Conservation (phyloP, 1,139 yeast genomes). For the Pichia inconspicua region DNA sequence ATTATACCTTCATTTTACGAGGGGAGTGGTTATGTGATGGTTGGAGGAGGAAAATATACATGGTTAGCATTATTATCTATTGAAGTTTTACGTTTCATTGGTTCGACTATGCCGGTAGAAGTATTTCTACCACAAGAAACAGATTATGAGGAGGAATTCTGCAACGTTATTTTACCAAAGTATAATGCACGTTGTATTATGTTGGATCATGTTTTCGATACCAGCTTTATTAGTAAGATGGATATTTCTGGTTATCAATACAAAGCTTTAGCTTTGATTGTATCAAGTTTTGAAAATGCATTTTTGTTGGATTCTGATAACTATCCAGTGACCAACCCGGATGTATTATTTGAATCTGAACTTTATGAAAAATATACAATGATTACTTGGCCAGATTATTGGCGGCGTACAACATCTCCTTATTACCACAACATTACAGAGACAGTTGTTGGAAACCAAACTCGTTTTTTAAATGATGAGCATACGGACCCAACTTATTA, state of each 20-base stretch:
- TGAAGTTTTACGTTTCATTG: constrained; percentile 43
- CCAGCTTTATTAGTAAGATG: constrained; percentile 25
- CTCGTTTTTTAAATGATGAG: constrained; percentile 23
- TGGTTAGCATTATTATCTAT: constrained; percentile 50
- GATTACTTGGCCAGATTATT: constrained; percentile 59
- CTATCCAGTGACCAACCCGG: constrained; percentile 43
- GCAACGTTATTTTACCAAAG: constrained; percentile 39
- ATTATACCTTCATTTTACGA: constrained; percentile 21
- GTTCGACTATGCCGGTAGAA: constrained; percentile 53
- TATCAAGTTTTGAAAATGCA: constrained; percentile 43
- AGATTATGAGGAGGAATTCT: constrained; percentile 43
- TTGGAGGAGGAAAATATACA: constrained; percentile 55
- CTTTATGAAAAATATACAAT: constrained; percentile 22
- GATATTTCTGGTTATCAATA: constrained; percentile 45
- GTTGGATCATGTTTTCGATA: constrained; percentile 31
- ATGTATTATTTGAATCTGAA: constrained; percentile 31
- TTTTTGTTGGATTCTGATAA: constrained; percentile 46
- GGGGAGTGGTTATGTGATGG: constrained; percentile 53
- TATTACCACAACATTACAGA: constrained; percentile 48
- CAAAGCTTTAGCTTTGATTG: constrained; percentile 45
- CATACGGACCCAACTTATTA: constrained; percentile 21
- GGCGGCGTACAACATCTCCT: constrained; percentile 57
- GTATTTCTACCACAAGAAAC: constrained; percentile 45
- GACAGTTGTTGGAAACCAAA: constrained; percentile 16
- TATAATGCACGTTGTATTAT: constrained; percentile 47